phyloP scores from a whole-genome alignment of 805 yeast genomes.

The Yamadazyma insecticola region DNA sequence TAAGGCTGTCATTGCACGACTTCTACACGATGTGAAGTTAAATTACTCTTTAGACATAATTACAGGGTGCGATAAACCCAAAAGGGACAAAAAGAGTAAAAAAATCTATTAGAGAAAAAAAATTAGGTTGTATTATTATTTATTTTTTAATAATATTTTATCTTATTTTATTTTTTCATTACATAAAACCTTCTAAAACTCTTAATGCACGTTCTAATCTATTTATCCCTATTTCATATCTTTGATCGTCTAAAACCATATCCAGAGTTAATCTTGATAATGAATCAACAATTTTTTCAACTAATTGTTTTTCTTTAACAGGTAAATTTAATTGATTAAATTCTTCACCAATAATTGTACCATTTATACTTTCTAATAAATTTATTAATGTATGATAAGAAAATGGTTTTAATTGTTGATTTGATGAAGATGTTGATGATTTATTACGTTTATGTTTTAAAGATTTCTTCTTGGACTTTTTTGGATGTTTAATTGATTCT shows the following conservation, averaged over 20 bases:
- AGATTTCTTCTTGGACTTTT: slow-evolving; percentile 11
- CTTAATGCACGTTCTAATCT: slow-evolving; percentile 78
- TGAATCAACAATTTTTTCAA: slow-evolving; percentile 84
- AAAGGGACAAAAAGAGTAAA: no score
- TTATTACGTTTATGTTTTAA: slow-evolving; percentile 6
- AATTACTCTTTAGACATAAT: no score
- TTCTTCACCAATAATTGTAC: slow-evolving; percentile 62
- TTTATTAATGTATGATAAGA: slow-evolving; percentile 44
- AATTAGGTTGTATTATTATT: no score
- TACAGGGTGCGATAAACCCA: no score
- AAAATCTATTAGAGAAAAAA: no score
- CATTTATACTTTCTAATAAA: slow-evolving; percentile 53
- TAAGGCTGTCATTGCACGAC: no score
- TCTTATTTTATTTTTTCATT: slow-evolving; percentile 2
- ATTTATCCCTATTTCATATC: slow-evolving; percentile 74
- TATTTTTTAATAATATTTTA: no score
- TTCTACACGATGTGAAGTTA: no score
- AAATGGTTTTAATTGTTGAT: slow-evolving; percentile 27
- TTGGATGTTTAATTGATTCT: slow-evolving; percentile 21
- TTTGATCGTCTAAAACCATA: slow-evolving; percentile 79
- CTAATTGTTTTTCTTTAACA: slow-evolving; percentile 65
- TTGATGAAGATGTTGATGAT: neutral
- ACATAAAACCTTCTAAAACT: slow-evolving; percentile 76
- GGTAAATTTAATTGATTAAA: slow-evolving; percentile 72
- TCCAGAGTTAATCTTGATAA: slow-evolving; percentile 83